Evolutionary conservation across 2,329 filamentous ascomycete species (phyloP), one percentile per base, ranked within the genome.

Genomic region (Elsinoe fawcettii): DNA sequence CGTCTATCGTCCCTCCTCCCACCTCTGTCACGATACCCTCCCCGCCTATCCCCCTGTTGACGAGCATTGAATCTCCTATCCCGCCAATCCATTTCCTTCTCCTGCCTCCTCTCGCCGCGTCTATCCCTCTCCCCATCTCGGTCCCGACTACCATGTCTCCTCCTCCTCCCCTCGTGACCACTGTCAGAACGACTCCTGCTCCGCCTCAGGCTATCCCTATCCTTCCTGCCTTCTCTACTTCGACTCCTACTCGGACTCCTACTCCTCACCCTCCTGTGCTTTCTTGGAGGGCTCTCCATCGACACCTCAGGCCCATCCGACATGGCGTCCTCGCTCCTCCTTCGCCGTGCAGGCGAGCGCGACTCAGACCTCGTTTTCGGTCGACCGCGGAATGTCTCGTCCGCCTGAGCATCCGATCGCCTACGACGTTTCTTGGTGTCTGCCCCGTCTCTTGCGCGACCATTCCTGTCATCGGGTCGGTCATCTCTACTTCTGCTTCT

Each of bases 311-410:
- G 41, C n/a, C 62, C 59, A 39, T 68, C 57, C 51, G 68, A 59
- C 63, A 70, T 63, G 43, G 67, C 68, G 12, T 53, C 27, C 16
- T 62, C 46, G 27, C 46, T 51, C 12, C 46, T 37, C 34, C 4
- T 22, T 11, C 30, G 14, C 11, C 66, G 57, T 1, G 46, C 64
- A 7, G 61, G 61, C 7, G 65, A 66, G 14, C 59, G 59, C 11
- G 69, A 68, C 8, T 56, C 54, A 3, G 60, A 62, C n/a, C 69
- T 65, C 43, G 64, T 61, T 22, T 66, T 61, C 6, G 69, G 68
- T 36, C 70, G 60, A 16, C 70, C 70, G 43, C 70, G 63, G 30
- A 70, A 55, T 23, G 66, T 70, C 62, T 71, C 69, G 56, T 72
- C 70, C 22, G 69, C 60, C 3, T 65, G 58, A 41, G 67, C 66